Evolutionary conservation across 2,329 filamentous ascomycete genomes (phyloP), one percentile per base, ranked within the genome.

Genomic region (Trichophyton simii): DNA sequence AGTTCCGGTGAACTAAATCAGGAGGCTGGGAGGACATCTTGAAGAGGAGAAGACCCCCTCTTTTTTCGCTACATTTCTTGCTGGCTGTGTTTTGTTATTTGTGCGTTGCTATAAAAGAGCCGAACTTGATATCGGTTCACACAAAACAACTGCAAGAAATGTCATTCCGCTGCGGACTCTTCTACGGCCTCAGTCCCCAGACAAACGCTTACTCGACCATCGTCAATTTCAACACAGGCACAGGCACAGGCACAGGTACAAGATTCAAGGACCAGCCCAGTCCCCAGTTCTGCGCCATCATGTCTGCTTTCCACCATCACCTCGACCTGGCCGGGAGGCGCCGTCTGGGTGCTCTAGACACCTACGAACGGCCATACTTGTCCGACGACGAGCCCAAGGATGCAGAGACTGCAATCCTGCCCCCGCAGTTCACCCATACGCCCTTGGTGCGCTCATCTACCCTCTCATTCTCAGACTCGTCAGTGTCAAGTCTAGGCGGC

Each of bases 131-230:
- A 48, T 54, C 22, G 15, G 25, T 34, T 13, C 28, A 31, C 9
- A 22, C 46, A 22, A 22, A 22, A 18, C 22, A 9, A 52, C 22
- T 11, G 44, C 44, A 54, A 34, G 28, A 58, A 3, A 58, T 58
- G 55, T 41, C 55, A 20, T 58, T 58, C 28, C 55, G 38, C n/a
- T 58, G 38, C 13, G 55, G 55, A 9, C 55, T 58, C 55, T 58
- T 42, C n/a, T 58, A 13, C 22, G 55, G 55, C n/a, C 31, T 38
- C 55, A 58, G 34, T 22, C 34, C 55, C 11, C 55, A 58, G 31
- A 38, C 55, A 28, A 58, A 58, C 38, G 55, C 55, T 3, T 58
- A 58, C 28, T 38, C 55, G 8, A 58, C 55, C 55, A 58, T 58
- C 38, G 55, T 58, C 11, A 42, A 28, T 25, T 58, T 20, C 38